These are phyloP conservation scores for Aspergillus neotritici DNA, from an alignment of 2,329 filamentous ascomycete genomes.

Conservation along the genomic window DNA sequence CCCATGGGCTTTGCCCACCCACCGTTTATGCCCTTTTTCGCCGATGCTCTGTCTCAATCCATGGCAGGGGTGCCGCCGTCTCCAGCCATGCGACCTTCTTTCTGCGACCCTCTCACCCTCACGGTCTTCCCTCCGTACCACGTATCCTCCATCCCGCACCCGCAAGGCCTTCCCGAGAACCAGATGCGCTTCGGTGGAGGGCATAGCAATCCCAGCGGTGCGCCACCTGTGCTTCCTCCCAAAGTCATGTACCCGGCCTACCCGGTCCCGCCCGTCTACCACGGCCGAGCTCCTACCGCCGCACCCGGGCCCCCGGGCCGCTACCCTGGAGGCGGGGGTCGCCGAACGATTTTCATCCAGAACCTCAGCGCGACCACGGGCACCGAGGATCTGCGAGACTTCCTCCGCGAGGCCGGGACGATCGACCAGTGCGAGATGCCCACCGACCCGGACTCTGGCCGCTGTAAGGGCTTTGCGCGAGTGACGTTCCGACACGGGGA, in stretches of 20 bases:
- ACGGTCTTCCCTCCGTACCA: constrained; percentile 26
- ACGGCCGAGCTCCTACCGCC: constrained; percentile 6
- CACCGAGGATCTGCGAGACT: constrained; percentile 20
- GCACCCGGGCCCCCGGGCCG: constrained; percentile 5
- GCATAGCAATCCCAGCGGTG: constrained; percentile 5
- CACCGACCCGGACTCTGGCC: constrained; percentile 16
- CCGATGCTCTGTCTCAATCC: constrained; percentile 18
- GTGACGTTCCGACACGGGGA: constrained; percentile 30
- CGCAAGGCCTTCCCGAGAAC: neutral
- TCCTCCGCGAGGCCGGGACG: constrained; percentile 25
- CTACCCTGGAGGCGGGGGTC: neutral
- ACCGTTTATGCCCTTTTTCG: constrained; percentile 24
- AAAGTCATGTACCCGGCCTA: constrained; percentile 9
- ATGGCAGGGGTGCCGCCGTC: constrained; percentile 25
- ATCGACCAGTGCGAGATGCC: constrained; percentile 32
- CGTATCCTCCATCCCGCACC: constrained; percentile 15
- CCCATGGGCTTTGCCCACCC: constrained; percentile 20
- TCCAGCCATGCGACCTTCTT: constrained; percentile 23
- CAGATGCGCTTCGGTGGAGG: neutral
- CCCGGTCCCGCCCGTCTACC: constrained; percentile 3
- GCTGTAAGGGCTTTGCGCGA: constrained; percentile 22
- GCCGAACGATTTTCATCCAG: constrained; percentile 22
- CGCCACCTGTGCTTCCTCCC: neutral
- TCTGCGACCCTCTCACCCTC: constrained; percentile 24
- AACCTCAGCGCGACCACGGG: constrained; percentile 29